Evolutionary conservation across 2,329 filamentous ascomycete genomes (phyloP).

Genomic region (Clonostachys rhizophaga): DNA sequence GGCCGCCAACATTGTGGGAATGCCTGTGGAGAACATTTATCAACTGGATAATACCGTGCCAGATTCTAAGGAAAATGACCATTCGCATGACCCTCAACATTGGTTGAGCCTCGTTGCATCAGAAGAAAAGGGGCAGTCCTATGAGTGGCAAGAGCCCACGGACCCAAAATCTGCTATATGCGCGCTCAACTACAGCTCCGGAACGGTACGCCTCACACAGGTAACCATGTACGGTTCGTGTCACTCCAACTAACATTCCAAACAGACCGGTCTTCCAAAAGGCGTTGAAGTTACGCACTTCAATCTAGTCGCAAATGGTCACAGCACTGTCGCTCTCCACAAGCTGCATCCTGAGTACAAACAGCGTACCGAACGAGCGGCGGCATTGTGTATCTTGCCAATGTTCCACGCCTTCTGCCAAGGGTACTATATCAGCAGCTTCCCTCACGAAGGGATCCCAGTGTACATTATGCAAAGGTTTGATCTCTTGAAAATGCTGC

Average conservation of each 20-base stretch:
- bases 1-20: conserved; percentile 54
- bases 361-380: conserved; percentile 22
- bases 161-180: conserved; percentile 49
- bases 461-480: conserved; percentile 78
- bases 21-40: conserved; percentile 54
- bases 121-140: conserved; percentile 45
- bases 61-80: conserved; percentile 23
- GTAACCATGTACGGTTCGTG: not conserved
- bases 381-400: conserved; percentile 52
- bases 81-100: conserved; percentile 26
- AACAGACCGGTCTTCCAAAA: conserved; percentile 71
- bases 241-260: not conserved
- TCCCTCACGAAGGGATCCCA: conserved; percentile 51
- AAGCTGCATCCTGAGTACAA: conserved; percentile 45
- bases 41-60: conserved; percentile 55
- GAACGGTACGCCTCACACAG: conserved; percentile 40
- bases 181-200: conserved; percentile 74
- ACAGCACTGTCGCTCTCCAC: conserved; percentile 41
- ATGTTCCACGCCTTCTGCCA: conserved; percentile 75
- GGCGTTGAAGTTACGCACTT: conserved; percentile 78
- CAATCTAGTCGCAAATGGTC: conserved; percentile 69
- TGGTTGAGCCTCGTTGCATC: conserved; percentile 60
- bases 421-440: conserved; percentile 61
- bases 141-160: conserved; percentile 57
- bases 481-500: conserved; percentile 68